Conservation (phyloP, 2,329 filamentous ascomycete genomes). For the Penicillium sp. region DNA sequence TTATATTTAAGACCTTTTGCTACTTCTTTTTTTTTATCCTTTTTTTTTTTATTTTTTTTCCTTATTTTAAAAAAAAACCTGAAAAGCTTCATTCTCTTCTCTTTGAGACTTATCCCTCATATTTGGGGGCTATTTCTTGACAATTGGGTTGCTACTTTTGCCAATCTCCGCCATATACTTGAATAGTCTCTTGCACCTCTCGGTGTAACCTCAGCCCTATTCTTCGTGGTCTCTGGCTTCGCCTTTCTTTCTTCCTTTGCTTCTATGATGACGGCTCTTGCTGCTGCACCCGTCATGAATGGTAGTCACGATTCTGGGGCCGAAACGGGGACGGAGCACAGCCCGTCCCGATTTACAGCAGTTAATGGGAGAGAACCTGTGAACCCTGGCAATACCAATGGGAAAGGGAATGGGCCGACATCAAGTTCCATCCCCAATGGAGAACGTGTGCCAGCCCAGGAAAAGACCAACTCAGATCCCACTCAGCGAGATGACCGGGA, state of each 20-base stretch:
- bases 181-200: background rate
- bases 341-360: constrained; percentile 46
- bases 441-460: background rate
- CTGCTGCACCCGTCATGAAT: constrained; percentile 33
- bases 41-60: background rate
- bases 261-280: constrained; percentile 35
- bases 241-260: constrained; percentile 3
- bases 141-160: background rate
- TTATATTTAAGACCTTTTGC: background rate
- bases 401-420: background rate
- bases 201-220: background rate
- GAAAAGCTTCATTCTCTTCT: background rate
- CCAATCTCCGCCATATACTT: background rate
- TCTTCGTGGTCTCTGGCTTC: background rate
- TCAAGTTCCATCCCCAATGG: background rate
- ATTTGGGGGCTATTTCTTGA: background rate
- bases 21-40: background rate
- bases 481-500: constrained; percentile 4
- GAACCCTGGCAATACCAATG: constrained; percentile 2
- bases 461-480: constrained; percentile 6
- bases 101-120: background rate
- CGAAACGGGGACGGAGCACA: constrained; percentile 39
- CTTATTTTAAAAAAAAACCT: background rate
- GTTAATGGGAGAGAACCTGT: constrained; percentile 43
- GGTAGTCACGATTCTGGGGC: constrained; percentile 32